Evolutionary conservation across 345 rosid genomes (phyloP), one percentile per base, ranked within the genome.

Genomic region (Sisymbrium irio): DNA sequence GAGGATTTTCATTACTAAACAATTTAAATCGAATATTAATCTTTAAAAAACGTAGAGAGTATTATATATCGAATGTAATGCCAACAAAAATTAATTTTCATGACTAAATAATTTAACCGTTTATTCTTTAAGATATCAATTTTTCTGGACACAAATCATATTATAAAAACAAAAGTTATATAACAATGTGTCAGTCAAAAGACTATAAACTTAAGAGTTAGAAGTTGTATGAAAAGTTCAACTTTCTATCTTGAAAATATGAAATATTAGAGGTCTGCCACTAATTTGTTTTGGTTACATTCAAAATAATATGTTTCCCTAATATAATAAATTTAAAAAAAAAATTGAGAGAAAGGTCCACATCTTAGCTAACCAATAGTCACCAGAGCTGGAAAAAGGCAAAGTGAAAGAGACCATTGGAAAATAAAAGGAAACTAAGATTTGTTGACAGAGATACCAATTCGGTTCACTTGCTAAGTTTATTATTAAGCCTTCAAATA

Each of bases 201-300:
- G 45, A 51, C 22, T 59, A 75, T n/a, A 68, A 75, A 51, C 14
- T 42, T 35, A 46, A 46, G 63, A 61, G 65, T 53, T 54, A 11
- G 39, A 32, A 75, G 59, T 45, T 37, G 71, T 77, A 49, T 71
- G 77, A 71, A 71, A 65, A 65, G 54, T 71, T 71, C 72, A 65
- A 71, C 71, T 46, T 71, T 64, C 25, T 76, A 14, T 67, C 33
- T 44, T 76, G 49, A 45, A 41, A 27, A 36, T 15, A 56, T 19
- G 51, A 71, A 57, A 47, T 10, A 69, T 57, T 65, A 39, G 76
- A 64, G 67, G 80, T 47, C 28, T 64, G 32, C 80, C 80, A 64
- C 76, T 71, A 71, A 71, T 70, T 62, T 28, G 9, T 51, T 7
- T 63, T 56, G 59, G 44, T 39, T 36, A 42, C 36, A 6, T 37